phyloP scores from a whole-genome alignment of 2,329 filamentous ascomycete species.

The Neodidymelliopsis sp. region DNA sequence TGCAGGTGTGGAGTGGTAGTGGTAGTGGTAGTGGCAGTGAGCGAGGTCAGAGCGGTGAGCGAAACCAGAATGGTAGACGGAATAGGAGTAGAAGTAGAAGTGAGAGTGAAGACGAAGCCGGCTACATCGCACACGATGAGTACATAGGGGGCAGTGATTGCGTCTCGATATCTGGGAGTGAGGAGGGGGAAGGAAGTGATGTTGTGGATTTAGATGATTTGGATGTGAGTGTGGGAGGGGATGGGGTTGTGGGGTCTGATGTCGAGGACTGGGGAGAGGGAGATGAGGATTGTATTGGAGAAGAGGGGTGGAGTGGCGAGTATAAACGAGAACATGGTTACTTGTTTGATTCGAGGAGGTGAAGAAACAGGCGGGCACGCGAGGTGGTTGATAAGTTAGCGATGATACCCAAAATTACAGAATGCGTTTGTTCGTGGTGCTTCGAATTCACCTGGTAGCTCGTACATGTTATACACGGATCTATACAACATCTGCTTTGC shows the following conservation, averaged over 20 bases:
- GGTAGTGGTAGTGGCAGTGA: not conserved
- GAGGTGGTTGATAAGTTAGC: no score
- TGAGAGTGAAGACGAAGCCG: slow-evolving; percentile 7
- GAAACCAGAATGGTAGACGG: no score
- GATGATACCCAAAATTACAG: not conserved
- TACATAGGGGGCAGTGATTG: slow-evolving; percentile 11
- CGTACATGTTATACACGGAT: slow-evolving; percentile 20
- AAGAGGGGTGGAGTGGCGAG: no score
- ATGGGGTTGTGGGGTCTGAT: no score
- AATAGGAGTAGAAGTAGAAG: not conserved
- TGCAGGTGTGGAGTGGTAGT: not conserved
- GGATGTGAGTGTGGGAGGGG: no score
- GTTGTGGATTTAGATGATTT: slow-evolving; percentile 2
- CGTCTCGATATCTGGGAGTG: not conserved
- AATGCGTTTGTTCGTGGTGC: not conserved
- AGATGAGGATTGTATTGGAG: slow-evolving; percentile 8
- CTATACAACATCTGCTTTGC: slow-evolving; percentile 6
- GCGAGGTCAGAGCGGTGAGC: no score
- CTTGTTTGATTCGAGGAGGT: no score
- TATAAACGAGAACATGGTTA: no score
- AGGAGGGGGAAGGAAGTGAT: slow-evolving; percentile 3
- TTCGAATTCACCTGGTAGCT: not conserved
- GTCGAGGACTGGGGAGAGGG: not conserved
- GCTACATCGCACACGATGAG: slow-evolving; percentile 13
- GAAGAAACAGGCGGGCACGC: no score